Base-by-base conservation (phyloP, 108 stramenopile species). In the Skeletonema potamos region DNA sequence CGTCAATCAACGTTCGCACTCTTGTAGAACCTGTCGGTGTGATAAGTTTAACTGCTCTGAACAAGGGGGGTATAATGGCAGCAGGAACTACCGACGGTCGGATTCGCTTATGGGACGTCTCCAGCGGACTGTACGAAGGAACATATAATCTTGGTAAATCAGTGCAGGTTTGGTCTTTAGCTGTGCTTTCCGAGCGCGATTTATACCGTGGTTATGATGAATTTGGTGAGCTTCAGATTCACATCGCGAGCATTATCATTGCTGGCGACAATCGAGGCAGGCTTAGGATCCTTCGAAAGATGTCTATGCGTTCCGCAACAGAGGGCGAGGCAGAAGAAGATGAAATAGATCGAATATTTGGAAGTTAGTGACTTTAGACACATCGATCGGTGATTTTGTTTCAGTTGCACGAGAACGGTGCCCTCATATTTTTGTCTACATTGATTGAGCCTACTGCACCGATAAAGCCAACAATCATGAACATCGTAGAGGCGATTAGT, bases 391-490 rank as follows among this genome's bases (percentile, higher is more conserved):
- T 66, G 36, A 33, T 64, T 12, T 58, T 13, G 12, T 1, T 32
- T 61, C 39, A 81, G 11, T 43, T 61, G 46, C 82, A 87, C 1
- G 84, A 66, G 76, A 87, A 87, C 1, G 84, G 84, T 24, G 48
- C 22, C 61, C 74, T 64, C 64, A 58, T 61, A 76, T 77, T 27
- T 85, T 55, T 22, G 62, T 91, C 89, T 18, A 69, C 34, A 33
- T 76, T 30, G 39, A 91, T 88, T 17, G 85, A 85, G 27, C 81
- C 62, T 2, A 91, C 57, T 3, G 87, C 77, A 22, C 89, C 87
- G 13, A 84, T 39, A 20, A 85, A 43, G 2, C 87, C 89, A n/a
- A 67, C 39, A n/a, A 82, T 58, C 82, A 84, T 83, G 48, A 91
- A 91, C 13, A 81, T 32, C 44, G 73, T 26, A 22, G 84, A 73